Base-by-base conservation (phyloP, 2,329 filamentous ascomycete genomes). In the Cryphonectria radicalis region DNA sequence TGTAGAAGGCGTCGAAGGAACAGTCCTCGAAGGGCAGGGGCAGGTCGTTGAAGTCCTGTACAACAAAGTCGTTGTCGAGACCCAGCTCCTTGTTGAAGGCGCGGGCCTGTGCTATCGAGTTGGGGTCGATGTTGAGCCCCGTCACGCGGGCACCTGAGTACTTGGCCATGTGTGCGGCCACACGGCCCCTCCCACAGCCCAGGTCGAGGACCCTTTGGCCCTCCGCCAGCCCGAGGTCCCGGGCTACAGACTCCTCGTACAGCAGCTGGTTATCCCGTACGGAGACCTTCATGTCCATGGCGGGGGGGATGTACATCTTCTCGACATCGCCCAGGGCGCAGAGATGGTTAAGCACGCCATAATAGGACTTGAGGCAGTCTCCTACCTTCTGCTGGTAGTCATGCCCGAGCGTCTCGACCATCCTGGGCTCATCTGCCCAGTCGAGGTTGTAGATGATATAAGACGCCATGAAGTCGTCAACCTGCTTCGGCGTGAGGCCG, bases 301-400 rank as follows among this genome's bases (percentile, higher is more conserved):
- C 81, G 1, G 86, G 85, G 17, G 86, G 86, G 69, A 87, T 87
- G 76, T 87, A 88, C 86, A 88, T 88, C 78, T 87, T 87, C 76
- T 87, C 86, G n/a, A 87, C 85, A 60, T 86, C 84, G 46, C 86
- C 85, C 14, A 87, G 81, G 37, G 85, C 85, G 76, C 86, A 88
- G 14, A 88, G 82, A 70, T 87, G 85, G 75, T 88, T 87, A 43
- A 87, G 78, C 19, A 87, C 84, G 42, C 85, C 85, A 72, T 88
- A 88, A 76, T 88, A 88, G 14, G 85, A 77, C 66, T 82, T 81
- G 67, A 88, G 81, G 70, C 85, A 86, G 72, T 85, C 84, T 69
- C 85, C 85, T 19, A 87, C 84, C 57, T 82, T 84, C 57, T 83
- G 76, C 74, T 84, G 83, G 76, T 87, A 88, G 72, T 85, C 78